These are phyloP conservation scores for Diaporthe sp. DNA, from an alignment of 2,329 filamentous ascomycete genomes.

Conservation along the genomic window DNA sequence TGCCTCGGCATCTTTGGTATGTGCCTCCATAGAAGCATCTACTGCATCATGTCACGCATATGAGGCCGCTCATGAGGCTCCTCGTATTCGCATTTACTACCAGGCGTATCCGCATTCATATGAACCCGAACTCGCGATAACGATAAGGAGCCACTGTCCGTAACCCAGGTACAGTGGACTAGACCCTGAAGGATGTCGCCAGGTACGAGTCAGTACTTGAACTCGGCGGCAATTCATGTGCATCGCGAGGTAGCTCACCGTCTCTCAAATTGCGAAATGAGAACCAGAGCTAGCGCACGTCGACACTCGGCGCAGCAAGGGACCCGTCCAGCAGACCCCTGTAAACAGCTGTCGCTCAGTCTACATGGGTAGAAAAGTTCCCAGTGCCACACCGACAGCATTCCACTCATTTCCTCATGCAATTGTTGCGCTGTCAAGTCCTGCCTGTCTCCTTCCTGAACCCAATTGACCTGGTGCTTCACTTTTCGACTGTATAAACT, in stretches of 20 bases:
- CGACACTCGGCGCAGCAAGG: conserved; percentile 28
- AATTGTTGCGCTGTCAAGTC: conserved; percentile 12
- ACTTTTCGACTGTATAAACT: not conserved
- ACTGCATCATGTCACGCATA: too few relatives aligned
- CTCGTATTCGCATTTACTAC: conserved; percentile 26
- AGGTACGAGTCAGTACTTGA: conserved; percentile 17
- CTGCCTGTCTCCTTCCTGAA: not conserved
- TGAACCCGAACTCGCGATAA: conserved; percentile 27
- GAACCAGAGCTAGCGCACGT: conserved; percentile 31
- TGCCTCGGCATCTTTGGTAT: not conserved
- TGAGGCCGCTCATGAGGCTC: not conserved
- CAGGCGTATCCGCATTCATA: not conserved
- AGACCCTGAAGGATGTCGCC: not conserved
- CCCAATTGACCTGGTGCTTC: conserved; percentile 31
- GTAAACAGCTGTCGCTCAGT: conserved; percentile 33
- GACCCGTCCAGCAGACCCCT: conserved; percentile 34
- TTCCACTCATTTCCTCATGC: conserved; percentile 28
- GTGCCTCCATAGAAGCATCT: not conserved
- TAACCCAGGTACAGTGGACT: not conserved
- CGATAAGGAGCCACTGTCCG: not conserved
- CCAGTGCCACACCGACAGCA: conserved; percentile 36
- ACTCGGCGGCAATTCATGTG: fast-evolving
- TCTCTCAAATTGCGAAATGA: conserved; percentile 10
- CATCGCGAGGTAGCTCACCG: not conserved
- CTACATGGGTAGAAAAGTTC: conserved; percentile 35